Base-by-base conservation (phyloP, 2,329 filamentous ascomycete species). In the Elsinoe australis region DNA sequence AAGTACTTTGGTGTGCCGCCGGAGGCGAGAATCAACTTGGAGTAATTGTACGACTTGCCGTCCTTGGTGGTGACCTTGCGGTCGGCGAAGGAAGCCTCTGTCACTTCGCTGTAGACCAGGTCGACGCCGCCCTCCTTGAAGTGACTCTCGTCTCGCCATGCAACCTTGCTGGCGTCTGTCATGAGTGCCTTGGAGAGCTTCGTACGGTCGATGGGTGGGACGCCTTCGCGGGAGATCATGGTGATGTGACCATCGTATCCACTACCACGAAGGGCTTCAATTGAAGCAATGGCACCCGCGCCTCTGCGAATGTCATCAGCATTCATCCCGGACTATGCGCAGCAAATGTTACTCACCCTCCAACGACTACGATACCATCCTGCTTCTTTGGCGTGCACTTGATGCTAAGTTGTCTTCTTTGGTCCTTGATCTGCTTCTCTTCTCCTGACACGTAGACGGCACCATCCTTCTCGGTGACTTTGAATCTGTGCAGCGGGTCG, bases 121-220 rank as follows among this genome's bases (percentile, higher is more conserved):
- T 80, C 71, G 48, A 83, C 75, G 9, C 71, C 72, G 2, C 75
- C 74, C 22, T 75, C 70, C 51, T 74, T 81, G 66, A 86, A 96
- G 77, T 85, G 95, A 26, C 82, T 79, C 54, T 80, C 75, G 47
- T 85, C 77, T 52, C 92, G 78, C 74, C 82, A 84, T 33, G 83
- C 80, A 34, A 95, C 69, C 68, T 94, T 95, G 35, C 76, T 74
- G 1, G 80, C 66, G 61, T 98, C 90, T 5, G 68, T 79, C 53
- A 95, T 76, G 9, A 98, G 74, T 0, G 90, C 87, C 68, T 98
- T 98, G 61, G 89, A 95, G 33, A 98, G 76, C 72, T 96, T 96
- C 8, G 92, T 87, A 15, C 92, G 80, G 69, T 98, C 92, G 58
- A 96, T 89, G 24, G 89, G 89, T 12, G 58, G 58, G 26, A 84